phyloP scores from a whole-genome alignment of 139 green algal genomes.

The Picochlorum sp. region DNA sequence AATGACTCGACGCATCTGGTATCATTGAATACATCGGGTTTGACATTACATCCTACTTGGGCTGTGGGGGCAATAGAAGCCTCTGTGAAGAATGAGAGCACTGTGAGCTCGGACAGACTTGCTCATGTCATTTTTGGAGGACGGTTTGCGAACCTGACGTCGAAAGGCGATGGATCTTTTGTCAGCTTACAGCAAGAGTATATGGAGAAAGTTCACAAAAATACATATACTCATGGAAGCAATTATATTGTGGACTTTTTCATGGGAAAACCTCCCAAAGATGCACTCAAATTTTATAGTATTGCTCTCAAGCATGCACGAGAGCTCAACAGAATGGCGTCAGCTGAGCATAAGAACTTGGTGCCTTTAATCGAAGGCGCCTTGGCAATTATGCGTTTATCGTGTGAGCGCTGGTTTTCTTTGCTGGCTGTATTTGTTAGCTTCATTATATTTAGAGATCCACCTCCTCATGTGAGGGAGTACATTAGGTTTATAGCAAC shows the following conservation, averaged over 20 bases:
- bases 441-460: constrained; percentile 61
- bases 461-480: constrained; percentile 8
- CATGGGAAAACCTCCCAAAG: background rate
- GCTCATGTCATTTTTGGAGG: background rate
- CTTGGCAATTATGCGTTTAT: constrained; percentile 74
- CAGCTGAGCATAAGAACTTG: constrained; percentile 41
- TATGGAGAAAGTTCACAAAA: background rate
- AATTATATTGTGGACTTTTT: background rate
- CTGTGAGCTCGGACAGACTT: background rate
- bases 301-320: constrained; percentile 21
- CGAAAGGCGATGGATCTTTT: background rate
- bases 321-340: constrained; percentile 22
- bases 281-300: constrained; percentile 14
- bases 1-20: background rate
- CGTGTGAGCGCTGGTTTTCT: constrained; percentile 74
- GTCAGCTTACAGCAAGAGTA: background rate
- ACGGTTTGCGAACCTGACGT: background rate
- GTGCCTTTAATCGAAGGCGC: constrained; percentile 64
- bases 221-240: background rate
- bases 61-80: background rate
- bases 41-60: background rate
- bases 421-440: constrained; percentile 53
- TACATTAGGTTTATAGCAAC: constrained; percentile 40
- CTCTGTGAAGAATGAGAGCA: too few relatives aligned
- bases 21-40: background rate